A percentile compares a stretch with the other conserved stretches of the same genome.
These are phyloP conservation scores for Aspergillus coremiiformis DNA, from an alignment of 495 filamentous ascomycete species.

Conservation along the genomic window DNA sequence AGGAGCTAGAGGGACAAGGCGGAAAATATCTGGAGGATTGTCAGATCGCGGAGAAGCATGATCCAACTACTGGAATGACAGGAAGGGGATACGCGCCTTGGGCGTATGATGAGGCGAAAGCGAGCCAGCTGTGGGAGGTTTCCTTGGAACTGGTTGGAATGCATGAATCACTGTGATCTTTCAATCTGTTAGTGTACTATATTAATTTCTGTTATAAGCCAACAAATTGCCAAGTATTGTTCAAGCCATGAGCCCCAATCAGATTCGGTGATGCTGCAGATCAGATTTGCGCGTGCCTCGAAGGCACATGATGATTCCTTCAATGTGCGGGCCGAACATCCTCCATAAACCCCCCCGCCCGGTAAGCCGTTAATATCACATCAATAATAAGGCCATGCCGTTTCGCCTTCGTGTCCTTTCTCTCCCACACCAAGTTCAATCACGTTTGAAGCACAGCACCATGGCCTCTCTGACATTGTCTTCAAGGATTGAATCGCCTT, in stretches of 20 bases:
- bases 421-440: background rate
- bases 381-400: background rate
- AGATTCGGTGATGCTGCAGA: background rate
- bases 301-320: background rate
- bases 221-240: background rate
- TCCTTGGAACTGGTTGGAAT: background rate
- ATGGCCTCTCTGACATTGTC: background rate
- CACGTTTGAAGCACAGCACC: background rate
- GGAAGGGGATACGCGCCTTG: background rate
- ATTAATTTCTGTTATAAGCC: no score
- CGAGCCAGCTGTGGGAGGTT: background rate
- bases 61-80: background rate
- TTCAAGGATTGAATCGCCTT: background rate
- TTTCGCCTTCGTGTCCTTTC: background rate
- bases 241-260: background rate
- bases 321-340: background rate
- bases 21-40: conserved; percentile 30
- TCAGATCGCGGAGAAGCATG: conserved; percentile 19
- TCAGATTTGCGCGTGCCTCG: background rate
- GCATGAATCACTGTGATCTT: no score
- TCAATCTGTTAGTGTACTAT: no score
- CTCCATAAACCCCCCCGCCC: background rate
- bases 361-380: background rate
- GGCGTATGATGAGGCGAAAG: background rate
- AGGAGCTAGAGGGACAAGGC: conserved; percentile 31